Base-by-base conservation (phyloP, 1,284 basidiomycete genomes). In the Uromyces viciae-fabae region DNA sequence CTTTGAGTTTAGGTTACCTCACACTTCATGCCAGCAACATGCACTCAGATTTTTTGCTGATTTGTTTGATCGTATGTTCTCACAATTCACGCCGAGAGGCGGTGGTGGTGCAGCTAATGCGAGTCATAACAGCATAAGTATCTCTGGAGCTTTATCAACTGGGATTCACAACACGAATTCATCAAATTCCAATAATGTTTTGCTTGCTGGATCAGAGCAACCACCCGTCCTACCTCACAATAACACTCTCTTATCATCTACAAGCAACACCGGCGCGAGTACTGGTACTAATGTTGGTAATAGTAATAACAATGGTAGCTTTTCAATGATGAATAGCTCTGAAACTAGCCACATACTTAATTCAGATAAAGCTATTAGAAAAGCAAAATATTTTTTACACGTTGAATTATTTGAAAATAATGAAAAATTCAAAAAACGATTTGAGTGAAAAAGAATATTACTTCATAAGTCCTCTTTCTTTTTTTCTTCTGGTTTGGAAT, bases 21-120 rank as follows among this genome's bases (percentile, higher is more conserved):
- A 81, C 66, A 81, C 78, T 4, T 81, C 78, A 17, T 81, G 78
- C 33, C 78, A 81, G 66, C 78, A 81, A 62, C 71, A 81, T 66
- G 78, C 78, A 3, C 43, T 81, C 9, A 54, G 78, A 33, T 81
- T 81, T 46, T 81, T 81, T 74, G 78, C 78, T 3, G 78, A 81
- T 38, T 52, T 81, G 25, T 81, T 81, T 40, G 78, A 81, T 43
- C 69, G 78, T 19, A 81, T 81, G 78, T 81, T 81, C 43, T 81
- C 78, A 11, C 78, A 81, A 52, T 81, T 81, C 40, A 56, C 78
- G 7, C 56, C 78, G 0, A 31, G 78, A 64, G 78, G 58, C n/a
- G 66, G 66, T 0, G 64, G 54, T 22, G 52, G 25, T 17, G 43
- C 5, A 15, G 49, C 17, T 31, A 22, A 22, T 2, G 25, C 46